These are phyloP conservation scores for Aspergillus coremiiformis DNA, from an alignment of 495 filamentous ascomycete species.

Conservation along the genomic window DNA sequence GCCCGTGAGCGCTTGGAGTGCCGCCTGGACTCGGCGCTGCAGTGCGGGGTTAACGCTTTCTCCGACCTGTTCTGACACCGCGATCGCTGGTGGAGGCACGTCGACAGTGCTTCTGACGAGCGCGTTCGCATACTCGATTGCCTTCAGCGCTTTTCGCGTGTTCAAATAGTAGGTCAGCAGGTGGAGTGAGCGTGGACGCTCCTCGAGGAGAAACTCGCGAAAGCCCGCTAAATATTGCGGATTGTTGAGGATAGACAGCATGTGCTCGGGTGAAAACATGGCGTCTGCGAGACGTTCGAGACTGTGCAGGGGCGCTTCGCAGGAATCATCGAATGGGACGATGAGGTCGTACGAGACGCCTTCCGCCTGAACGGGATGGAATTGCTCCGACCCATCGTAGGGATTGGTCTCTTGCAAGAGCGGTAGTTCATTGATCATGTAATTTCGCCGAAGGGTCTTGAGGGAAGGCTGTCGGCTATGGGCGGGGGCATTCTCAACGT, in stretches of 20 bases:
- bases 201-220: conserved; percentile 60
- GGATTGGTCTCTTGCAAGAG: conserved; percentile 27
- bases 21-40: conserved; percentile 49
- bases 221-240: conserved; percentile 56
- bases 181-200: conserved; percentile 63
- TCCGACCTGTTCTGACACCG: conserved; percentile 34
- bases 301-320: conserved; percentile 26
- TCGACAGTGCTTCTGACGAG: conserved; percentile 39
- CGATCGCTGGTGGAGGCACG: conserved; percentile 30
- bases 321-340: conserved; percentile 20
- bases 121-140: conserved; percentile 65
- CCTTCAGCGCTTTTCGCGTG: conserved; percentile 57
- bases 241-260: conserved; percentile 53
- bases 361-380: conserved; percentile 22
- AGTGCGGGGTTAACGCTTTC: conserved; percentile 47
- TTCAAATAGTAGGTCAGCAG: conserved; percentile 60
- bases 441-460: conserved; percentile 22
- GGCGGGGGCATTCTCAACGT: background rate
- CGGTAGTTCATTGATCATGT: conserved; percentile 22
- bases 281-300: conserved; percentile 55
- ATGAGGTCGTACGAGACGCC: conserved; percentile 27
- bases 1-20: conserved; percentile 51
- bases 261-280: conserved; percentile 59
- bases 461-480: conserved; percentile 15
- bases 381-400: conserved; percentile 23